Conservation (phyloP, 2,329 filamentous ascomycete genomes). For the Neopestalotiopsis rosae region DNA sequence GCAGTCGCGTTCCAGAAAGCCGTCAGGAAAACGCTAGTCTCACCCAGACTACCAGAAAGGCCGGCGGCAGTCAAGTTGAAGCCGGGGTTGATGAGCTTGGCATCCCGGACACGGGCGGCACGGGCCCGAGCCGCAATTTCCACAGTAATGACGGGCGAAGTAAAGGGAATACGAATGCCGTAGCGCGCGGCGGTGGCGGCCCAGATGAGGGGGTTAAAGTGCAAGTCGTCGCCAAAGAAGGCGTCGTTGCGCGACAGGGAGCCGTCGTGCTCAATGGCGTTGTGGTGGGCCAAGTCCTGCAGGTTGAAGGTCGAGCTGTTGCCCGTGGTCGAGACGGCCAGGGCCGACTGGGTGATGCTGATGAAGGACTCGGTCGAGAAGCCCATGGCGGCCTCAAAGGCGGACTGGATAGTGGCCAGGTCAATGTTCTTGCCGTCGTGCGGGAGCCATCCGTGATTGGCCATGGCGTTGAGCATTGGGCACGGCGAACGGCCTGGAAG, state of each 20-base stretch:
- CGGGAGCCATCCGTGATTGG: conserved; percentile 13
- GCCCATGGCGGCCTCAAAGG: conserved; percentile 4
- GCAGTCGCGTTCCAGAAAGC: neutral
- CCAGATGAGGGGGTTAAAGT: conserved; percentile 16
- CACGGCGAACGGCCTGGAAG: conserved; percentile 11
- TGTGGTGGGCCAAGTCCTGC: conserved; percentile 2
- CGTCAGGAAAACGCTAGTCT: conserved; percentile 14
- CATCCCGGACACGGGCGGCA: conserved; percentile 3
- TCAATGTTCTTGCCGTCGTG: conserved; percentile 16
- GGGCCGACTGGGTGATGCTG: conserved; percentile 6
- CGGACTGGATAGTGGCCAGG: conserved; percentile 8
- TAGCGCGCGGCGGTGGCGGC: conserved; percentile 4
- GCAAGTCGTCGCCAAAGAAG: conserved; percentile 14
- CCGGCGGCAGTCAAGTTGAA: conserved; percentile 9
- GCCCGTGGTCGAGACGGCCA: conserved; percentile 15
- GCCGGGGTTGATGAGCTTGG: conserved; percentile 1
- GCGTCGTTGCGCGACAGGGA: conserved; percentile 5
- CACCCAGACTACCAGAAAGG: neutral
- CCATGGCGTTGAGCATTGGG: conserved; percentile 15
- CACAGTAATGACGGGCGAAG: conserved; percentile 7
- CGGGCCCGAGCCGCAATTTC: conserved; percentile 2
- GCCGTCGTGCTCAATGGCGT: conserved; percentile 16
- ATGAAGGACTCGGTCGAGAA: conserved; percentile 2
- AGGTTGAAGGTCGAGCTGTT: conserved; percentile 17
- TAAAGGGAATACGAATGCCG: neutral